These are phyloP conservation scores for Gnomoniopsis sp. DNA, from an alignment of 2,329 filamentous ascomycete genomes.

Conservation along the genomic window DNA sequence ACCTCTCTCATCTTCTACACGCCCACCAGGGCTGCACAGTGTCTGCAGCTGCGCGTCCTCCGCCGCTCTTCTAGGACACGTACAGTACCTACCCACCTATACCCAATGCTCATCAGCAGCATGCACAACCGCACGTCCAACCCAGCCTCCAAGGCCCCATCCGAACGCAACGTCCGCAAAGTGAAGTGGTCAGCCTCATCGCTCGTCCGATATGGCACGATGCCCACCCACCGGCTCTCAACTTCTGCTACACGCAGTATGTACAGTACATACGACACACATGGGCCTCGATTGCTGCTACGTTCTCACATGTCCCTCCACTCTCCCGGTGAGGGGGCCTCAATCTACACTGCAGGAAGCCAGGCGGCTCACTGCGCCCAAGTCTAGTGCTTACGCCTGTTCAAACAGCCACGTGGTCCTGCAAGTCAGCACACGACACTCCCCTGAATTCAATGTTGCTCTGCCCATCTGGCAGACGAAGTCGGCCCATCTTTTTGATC, in stretches of 20 bases:
- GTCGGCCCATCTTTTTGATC: not conserved
- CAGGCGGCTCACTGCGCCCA: constrained; percentile 4
- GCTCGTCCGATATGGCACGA: not conserved
- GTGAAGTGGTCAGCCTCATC: not conserved
- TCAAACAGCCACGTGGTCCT: constrained; percentile 1
- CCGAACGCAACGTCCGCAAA: not conserved
- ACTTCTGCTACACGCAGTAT: not conserved
- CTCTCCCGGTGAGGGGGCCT: not conserved
- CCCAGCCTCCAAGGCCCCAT: not conserved
- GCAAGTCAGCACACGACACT: not conserved
- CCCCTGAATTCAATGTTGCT: not conserved
- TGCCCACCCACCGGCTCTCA: not conserved
- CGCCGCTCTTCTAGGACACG: not conserved
- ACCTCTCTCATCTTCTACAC: no score
- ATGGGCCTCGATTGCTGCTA: not conserved
- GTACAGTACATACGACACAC: not conserved
- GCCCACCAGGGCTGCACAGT: no score
- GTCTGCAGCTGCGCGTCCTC: no score
- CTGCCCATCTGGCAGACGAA: not conserved
- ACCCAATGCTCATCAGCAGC: not conserved
- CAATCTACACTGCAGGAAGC: not conserved
- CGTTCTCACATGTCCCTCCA: not conserved
- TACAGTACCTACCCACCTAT: not conserved
- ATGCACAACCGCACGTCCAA: not conserved
- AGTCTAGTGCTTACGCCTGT: constrained; percentile 1